These are phyloP conservation scores for Carnegiea gigantea DNA, from an alignment of 179 eudicot genomes.

Conservation along the genomic window DNA sequence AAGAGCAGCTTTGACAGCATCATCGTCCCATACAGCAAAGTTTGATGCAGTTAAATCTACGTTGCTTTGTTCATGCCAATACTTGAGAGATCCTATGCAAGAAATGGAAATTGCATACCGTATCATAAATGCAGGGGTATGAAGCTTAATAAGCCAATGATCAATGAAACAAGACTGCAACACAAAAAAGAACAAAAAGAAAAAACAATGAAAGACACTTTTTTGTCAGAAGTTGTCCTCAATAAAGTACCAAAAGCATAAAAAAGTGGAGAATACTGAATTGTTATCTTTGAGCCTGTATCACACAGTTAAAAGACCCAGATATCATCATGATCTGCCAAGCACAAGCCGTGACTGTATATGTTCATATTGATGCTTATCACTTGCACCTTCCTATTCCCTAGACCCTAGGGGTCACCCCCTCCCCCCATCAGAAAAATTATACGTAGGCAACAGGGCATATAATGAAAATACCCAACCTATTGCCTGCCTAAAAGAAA, in stretches of 20 bases:
- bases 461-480: not conserved
- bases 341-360: not conserved
- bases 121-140: not conserved
- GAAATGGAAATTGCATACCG: slow-evolving; percentile 7
- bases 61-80: slow-evolving; percentile 79
- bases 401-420: too few species aligned
- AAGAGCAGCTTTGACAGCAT: slow-evolving; percentile 76
- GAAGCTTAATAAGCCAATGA: not conserved
- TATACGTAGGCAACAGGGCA: not conserved
- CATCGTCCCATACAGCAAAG: slow-evolving; percentile 84
- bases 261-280: not conserved
- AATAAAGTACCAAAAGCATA: not conserved
- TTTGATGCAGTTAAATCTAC: slow-evolving; percentile 59
- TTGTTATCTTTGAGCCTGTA: not conserved
- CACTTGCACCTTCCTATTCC: not conserved
- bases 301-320: not conserved
- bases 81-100: slow-evolving; percentile 68
- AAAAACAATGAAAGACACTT: not conserved
- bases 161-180: not conserved
- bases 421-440: not conserved
- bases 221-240: not conserved
- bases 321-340: not conserved
- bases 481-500: not conserved
- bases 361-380: not conserved
- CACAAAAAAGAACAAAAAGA: not conserved